phyloP scores from a whole-genome alignment of 106 monocot genomes.

The Narthecium ossifragum region DNA sequence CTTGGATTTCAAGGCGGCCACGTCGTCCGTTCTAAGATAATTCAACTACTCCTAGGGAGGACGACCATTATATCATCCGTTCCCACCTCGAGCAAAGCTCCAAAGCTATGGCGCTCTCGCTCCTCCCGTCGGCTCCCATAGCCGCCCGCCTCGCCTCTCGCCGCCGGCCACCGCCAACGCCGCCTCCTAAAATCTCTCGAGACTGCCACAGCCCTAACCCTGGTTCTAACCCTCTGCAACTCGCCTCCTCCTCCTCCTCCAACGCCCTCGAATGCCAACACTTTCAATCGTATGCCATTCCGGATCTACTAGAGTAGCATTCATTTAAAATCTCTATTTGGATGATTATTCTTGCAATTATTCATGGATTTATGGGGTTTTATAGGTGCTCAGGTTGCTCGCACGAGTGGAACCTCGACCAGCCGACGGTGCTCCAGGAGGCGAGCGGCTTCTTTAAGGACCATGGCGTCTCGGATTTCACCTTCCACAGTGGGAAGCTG shows the following conservation, averaged over 20 bases:
- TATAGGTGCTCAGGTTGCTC: slow-evolving; percentile 88
- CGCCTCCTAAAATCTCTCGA: neutral
- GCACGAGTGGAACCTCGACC: slow-evolving; percentile 71
- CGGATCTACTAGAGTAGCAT: neutral
- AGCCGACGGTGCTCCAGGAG: slow-evolving; percentile 56
- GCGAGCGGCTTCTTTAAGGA: slow-evolving; percentile 55
- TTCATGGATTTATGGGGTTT: neutral
- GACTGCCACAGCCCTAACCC: neutral
- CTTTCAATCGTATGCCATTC: slow-evolving; percentile 54
- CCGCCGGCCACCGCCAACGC: neutral
- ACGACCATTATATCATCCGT: too few relatives aligned
- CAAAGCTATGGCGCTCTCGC: slow-evolving; percentile 31
- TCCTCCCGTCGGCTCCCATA: slow-evolving; percentile 16
- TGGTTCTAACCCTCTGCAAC: neutral
- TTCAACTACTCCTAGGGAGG: too few relatives aligned
- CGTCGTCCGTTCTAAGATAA: too few relatives aligned
- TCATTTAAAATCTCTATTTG: neutral
- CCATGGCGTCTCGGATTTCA: slow-evolving; percentile 65
- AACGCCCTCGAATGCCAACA: slow-evolving; percentile 65
- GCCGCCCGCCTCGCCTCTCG: slow-evolving; percentile 23
- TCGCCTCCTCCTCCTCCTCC: slow-evolving; percentile 15
- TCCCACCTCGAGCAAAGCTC: too few relatives aligned
- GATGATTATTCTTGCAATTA: neutral
- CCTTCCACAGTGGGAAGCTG: slow-evolving; percentile 58
- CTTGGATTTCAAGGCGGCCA: too few relatives aligned